Percentiles rank a stretch among this genome's conserved stretches.
Evolutionary conservation across 768 basidiomycete species (phyloP).

Genomic region (Tricholoma saponaceum): DNA sequence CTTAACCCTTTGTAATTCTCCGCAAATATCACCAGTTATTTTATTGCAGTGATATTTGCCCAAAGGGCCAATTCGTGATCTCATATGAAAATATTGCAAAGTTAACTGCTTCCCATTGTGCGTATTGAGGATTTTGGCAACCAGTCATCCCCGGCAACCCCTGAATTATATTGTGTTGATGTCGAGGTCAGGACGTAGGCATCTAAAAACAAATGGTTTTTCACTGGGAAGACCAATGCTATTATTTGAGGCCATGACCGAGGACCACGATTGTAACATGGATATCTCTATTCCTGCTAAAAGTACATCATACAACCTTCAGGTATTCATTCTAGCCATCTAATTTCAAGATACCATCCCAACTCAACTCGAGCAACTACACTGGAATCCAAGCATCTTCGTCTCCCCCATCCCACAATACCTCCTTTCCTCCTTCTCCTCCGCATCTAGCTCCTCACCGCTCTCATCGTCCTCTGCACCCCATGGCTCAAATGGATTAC

Average conservation of each 20-base stretch:
- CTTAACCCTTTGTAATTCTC: not conserved
- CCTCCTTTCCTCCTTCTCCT: constrained; percentile 65
- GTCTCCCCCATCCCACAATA: constrained; percentile 76
- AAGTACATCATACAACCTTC: no score
- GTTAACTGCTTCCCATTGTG: no score
- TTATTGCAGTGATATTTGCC: not conserved
- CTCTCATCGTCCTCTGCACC: constrained; percentile 63
- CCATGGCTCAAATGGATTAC: constrained; percentile 82
- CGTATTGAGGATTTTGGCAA: no score
- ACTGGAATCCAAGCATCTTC: constrained; percentile 85
- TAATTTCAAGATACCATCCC: not conserved
- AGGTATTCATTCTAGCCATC: not conserved
- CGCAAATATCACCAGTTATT: not conserved
- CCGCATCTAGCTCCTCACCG: constrained; percentile 47
- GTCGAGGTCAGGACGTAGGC: no score
- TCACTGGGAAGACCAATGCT: no score
- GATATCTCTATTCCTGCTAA: no score
- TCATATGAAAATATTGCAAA: no score
- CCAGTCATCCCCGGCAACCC: no score
- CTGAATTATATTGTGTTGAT: no score
- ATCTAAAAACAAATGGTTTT: no score
- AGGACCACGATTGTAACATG: no score
- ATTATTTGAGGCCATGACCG: no score
- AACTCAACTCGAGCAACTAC: constrained; percentile 82
- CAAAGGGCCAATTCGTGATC: not conserved